These are phyloP conservation scores for Herpetomonas tarakana DNA, from an alignment of 208 protist genomes.

Conservation along the genomic window DNA sequence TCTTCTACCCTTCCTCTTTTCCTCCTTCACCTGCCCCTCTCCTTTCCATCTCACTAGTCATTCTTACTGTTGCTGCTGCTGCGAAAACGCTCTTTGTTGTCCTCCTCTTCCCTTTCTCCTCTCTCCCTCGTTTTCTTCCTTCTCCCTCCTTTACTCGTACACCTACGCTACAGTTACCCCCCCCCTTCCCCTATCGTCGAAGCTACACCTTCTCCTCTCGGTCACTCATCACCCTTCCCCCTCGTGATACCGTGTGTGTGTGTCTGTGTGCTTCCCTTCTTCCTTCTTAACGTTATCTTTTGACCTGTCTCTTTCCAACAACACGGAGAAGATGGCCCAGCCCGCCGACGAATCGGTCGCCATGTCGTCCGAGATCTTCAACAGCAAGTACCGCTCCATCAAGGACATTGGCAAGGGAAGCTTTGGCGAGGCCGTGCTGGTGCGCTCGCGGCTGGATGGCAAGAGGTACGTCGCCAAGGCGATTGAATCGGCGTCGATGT, in stretches of 20 bases:
- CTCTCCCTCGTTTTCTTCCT: not conserved
- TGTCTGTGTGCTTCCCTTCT: too few relatives aligned
- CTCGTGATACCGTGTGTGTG: too few relatives aligned
- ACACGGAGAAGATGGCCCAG: too few relatives aligned
- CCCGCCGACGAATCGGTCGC: constrained; percentile 66
- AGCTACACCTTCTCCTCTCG: too few relatives aligned
- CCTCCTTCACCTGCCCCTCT: too few relatives aligned
- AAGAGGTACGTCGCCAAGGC: constrained; percentile 93
- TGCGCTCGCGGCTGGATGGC: constrained; percentile 82
- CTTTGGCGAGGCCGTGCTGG: constrained; percentile 91
- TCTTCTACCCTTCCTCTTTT: too few relatives aligned
- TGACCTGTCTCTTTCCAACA: too few relatives aligned
- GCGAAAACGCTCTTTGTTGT: too few relatives aligned
- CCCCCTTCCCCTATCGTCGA: not conserved
- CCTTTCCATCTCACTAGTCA: too few relatives aligned
- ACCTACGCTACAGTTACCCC: not conserved
- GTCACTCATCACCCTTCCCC: too few relatives aligned
- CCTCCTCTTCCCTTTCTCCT: constrained; percentile 10
- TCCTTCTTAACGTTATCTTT: too few relatives aligned
- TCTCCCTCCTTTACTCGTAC: constrained; percentile 6
- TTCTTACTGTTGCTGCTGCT: too few relatives aligned
- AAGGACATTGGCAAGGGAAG: constrained; percentile 91
- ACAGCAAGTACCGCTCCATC: constrained; percentile 82
- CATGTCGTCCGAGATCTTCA: constrained; percentile 80
- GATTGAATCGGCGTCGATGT: constrained; percentile 87